Conservation (phyloP, 2,329 filamentous ascomycete species). For the Coleophoma crateriformis region DNA sequence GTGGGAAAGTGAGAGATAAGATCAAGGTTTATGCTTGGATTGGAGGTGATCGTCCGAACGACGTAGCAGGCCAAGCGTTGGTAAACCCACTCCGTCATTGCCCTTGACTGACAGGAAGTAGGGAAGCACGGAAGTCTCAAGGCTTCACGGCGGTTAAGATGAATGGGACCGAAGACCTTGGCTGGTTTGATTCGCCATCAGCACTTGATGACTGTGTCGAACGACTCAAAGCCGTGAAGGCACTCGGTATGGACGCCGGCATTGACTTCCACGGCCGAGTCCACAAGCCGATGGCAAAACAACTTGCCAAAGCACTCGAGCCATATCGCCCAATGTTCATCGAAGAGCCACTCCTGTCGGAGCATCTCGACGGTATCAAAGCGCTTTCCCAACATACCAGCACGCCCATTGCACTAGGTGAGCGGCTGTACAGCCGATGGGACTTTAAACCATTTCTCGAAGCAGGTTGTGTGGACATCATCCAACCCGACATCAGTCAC, state of each 20-base stretch:
- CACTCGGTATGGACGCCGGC: slow-evolving; percentile 64
- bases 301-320: slow-evolving; percentile 62
- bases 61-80: slow-evolving; percentile 59
- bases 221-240: slow-evolving; percentile 63
- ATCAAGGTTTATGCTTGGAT: slow-evolving; percentile 76
- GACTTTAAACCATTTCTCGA: slow-evolving; percentile 70
- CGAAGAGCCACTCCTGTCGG: slow-evolving; percentile 67
- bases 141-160: slow-evolving; percentile 69
- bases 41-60: slow-evolving; percentile 64
- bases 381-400: slow-evolving; percentile 50
- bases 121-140: slow-evolving; percentile 50
- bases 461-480: slow-evolving; percentile 60
- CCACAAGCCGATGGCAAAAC: slow-evolving; percentile 77
- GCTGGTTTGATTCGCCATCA: slow-evolving; percentile 69
- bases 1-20: slow-evolving; percentile 66
- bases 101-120: slow-evolving; percentile 21
- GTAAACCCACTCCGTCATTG: slow-evolving; percentile 13
- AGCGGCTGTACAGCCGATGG: slow-evolving; percentile 68
- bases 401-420: slow-evolving; percentile 66
- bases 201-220: slow-evolving; percentile 59
- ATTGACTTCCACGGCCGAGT: slow-evolving; percentile 75
- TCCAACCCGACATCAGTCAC: slow-evolving; percentile 70
- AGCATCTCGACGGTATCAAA: slow-evolving; percentile 53
- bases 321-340: slow-evolving; percentile 69
- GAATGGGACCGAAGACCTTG: slow-evolving; percentile 73